phyloP scores from a whole-genome alignment of 768 basidiomycete genomes.

The Tubosaeta sp. region DNA sequence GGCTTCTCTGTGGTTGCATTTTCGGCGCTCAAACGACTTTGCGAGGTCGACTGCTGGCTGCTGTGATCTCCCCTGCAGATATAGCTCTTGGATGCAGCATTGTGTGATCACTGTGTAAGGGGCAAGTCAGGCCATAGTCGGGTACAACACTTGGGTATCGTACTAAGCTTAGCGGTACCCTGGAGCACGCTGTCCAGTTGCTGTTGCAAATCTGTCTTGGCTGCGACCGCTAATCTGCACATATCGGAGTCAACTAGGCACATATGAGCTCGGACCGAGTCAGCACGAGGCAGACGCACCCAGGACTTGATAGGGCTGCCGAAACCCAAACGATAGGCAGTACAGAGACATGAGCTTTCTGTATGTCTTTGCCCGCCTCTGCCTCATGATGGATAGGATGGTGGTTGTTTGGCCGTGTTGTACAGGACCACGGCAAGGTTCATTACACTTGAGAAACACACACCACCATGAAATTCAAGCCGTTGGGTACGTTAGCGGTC shows the following conservation, averaged over 20 bases:
- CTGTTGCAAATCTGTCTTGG: constrained; percentile 72
- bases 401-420: constrained; percentile 27
- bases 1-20: constrained; percentile 92
- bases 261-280: constrained; percentile 5
- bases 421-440: constrained; percentile 1
- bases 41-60: constrained; percentile 85
- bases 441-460: not conserved
- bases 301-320: constrained; percentile 91
- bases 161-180: constrained; percentile 88
- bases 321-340: constrained; percentile 80
- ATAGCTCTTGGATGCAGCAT: constrained; percentile 93
- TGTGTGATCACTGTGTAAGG: constrained; percentile 92
- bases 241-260: constrained; percentile 79
- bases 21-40: constrained; percentile 88
- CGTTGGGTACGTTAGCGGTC: constrained; percentile 6
- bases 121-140: constrained; percentile 32
- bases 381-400: constrained; percentile 59
- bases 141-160: constrained; percentile 31
- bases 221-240: constrained; percentile 61
- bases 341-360: constrained; percentile 93
- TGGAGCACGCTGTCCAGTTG: constrained; percentile 77
- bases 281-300: constrained; percentile 42
- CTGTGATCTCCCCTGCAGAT: constrained; percentile 69
- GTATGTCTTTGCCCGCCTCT: constrained; percentile 94
- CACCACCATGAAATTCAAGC: constrained; percentile 15